Base-by-base conservation (phyloP, 129 eudicot species). In the Centella asiatica region DNA sequence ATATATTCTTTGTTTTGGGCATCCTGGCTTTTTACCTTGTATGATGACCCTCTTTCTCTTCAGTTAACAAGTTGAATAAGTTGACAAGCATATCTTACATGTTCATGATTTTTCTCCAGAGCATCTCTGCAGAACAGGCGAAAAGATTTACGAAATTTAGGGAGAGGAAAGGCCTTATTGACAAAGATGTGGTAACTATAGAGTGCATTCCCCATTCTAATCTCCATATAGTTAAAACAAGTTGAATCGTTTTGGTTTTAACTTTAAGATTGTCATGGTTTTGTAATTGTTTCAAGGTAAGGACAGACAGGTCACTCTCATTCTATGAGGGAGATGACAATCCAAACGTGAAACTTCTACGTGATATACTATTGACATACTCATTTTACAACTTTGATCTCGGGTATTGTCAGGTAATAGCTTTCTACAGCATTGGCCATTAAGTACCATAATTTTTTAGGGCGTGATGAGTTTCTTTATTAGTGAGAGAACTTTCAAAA, bases 321-420 rank as follows among this genome's bases (percentile, higher is more conserved):
- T 92, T 84, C 79, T 87, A 87, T 72, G 98, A 92, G 48, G 98
- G 95, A 44, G 98, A 92, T 67, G 95, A 87, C 71, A 92, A 87
- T 78, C 88, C 90, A 28, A 81, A 92, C 64, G 95, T 92, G 36
- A 71, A 75, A 62, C 72, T 84, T 64, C 69, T 92, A 64, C 94
- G 67, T 48, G 95, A 90, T 70, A 86, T 90, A 47, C 79, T 86
- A 79, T 54, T 90, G 68, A 86, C 95, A 14, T 90, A 90, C 76
- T 86, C 97, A 11, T 92, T 87, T 73, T 87, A 84, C 88, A 92
- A 92, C 73, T 92, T 92, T 60, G 98, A 87, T 74, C 94, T 92
- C 29, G 98, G 98, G 62, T 92, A 92, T 68, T 92, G 98, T 82
- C 98, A 92, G 96, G 98, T 92, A 80, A 27, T 40, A 18, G 4